These are phyloP conservation scores for Monosporascus sp. DNA, from an alignment of 2,329 filamentous ascomycete species.

Conservation along the genomic window DNA sequence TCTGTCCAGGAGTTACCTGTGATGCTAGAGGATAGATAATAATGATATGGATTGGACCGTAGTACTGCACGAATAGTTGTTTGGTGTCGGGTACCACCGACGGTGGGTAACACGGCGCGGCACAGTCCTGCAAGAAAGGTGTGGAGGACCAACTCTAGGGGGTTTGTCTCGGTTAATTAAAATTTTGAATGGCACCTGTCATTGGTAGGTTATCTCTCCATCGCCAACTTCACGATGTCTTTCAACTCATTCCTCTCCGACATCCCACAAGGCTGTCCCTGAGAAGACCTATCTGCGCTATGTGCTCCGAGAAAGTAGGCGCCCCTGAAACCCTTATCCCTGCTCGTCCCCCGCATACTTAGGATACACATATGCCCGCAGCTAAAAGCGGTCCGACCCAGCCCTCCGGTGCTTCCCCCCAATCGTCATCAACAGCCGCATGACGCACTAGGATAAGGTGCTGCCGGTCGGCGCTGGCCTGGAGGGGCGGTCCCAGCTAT, in stretches of 20 bases:
- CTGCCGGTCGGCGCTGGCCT: constrained; percentile 48
- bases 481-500: constrained; percentile 42
- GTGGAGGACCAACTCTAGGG: too few species aligned
- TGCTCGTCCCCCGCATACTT: not conserved
- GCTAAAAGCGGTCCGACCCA: constrained; percentile 6
- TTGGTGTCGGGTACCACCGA: too few species aligned
- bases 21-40: too few species aligned
- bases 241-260: constrained; percentile 12
- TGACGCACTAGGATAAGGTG: constrained; percentile 25
- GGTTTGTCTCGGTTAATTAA: too few species aligned
- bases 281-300: constrained; percentile 41
- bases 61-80: too few species aligned
- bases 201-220: constrained; percentile 4
- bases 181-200: too few species aligned
- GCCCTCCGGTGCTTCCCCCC: constrained; percentile 47
- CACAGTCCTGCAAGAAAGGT: too few species aligned
- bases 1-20: too few species aligned
- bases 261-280: not conserved
- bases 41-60: too few species aligned
- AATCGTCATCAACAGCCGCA: constrained; percentile 45
- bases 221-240: constrained; percentile 13
- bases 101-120: too few species aligned
- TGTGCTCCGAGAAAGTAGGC: constrained; percentile 52
- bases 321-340: not conserved
- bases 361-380: not conserved